phyloP scores from a whole-genome alignment of 1,284 basidiomycete genomes.

The Pseudozyma sp. region DNA sequence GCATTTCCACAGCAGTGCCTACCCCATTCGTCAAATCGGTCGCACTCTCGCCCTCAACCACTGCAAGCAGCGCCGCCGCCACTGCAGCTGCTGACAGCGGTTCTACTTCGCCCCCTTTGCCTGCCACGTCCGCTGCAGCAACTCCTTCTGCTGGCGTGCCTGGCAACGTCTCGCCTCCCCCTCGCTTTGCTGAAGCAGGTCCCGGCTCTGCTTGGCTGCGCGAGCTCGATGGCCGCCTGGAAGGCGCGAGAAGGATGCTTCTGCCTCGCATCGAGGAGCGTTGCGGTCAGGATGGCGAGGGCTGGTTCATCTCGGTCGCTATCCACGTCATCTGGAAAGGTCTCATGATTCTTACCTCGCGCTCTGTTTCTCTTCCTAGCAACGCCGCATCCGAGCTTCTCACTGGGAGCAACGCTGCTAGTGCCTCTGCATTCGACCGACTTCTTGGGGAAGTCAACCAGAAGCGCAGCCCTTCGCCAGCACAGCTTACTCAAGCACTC shows the following conservation, averaged over 20 bases:
- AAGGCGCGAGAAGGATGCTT: conserved; percentile 59
- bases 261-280: conserved; percentile 63
- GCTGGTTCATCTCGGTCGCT: conserved; percentile 67
- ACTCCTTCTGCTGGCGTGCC: conserved; percentile 10
- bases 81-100: conserved; percentile 9
- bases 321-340: conserved; percentile 68
- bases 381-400: conserved; percentile 34
- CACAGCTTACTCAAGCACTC: conserved; percentile 55
- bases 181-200: conserved; percentile 27
- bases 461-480: conserved; percentile 57
- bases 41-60: conserved; percentile 42
- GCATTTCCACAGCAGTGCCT: conserved; percentile 54
- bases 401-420: conserved; percentile 39
- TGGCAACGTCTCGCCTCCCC: conserved; percentile 41
- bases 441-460: conserved; percentile 47
- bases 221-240: conserved; percentile 64
- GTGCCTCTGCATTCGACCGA: conserved; percentile 41
- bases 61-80: conserved; percentile 18
- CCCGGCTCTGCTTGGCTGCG: conserved; percentile 55
- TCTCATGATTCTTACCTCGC: conserved; percentile 60
- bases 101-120: conserved; percentile 21
- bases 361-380: conserved; percentile 49
- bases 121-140: conserved; percentile 5
- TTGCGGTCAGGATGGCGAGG: conserved; percentile 65
- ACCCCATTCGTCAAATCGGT: conserved; percentile 53